phyloP scores from a whole-genome alignment of 2,329 filamentous ascomycete genomes.

The Colletotrichum eremochloae region DNA sequence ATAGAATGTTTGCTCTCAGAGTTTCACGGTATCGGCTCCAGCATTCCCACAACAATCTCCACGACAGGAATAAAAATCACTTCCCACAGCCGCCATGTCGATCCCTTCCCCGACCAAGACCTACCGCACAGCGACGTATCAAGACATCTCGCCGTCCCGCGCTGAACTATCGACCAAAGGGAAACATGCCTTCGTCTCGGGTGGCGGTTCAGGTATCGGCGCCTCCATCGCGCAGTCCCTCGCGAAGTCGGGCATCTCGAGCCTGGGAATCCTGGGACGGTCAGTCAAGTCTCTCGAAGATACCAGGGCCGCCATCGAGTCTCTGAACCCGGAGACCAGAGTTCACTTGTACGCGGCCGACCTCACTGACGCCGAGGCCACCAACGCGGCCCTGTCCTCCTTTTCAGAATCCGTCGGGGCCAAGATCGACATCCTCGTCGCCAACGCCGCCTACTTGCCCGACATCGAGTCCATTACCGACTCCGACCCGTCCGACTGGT shows the following conservation, averaged over 20 bases:
- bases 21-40: no score
- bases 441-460: conserved; percentile 47
- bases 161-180: conserved; percentile 48
- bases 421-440: conserved; percentile 47
- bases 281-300: conserved; percentile 44
- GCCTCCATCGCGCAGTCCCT: conserved; percentile 58
- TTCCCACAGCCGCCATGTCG: conserved; percentile 11
- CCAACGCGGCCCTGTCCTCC: conserved; percentile 21
- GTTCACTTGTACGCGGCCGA: conserved; percentile 42
- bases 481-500: conserved; percentile 45
- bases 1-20: background rate
- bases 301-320: conserved; percentile 44
- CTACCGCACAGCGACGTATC: conserved; percentile 44
- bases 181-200: conserved; percentile 66
- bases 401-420: conserved; percentile 14
- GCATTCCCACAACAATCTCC: background rate
- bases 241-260: conserved; percentile 58
- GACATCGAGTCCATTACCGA: conserved; percentile 40
- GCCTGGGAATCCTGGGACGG: conserved; percentile 62
- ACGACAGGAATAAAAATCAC: background rate
- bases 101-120: conserved; percentile 44
- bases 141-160: conserved; percentile 46
- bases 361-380: conserved; percentile 37
- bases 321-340: conserved; percentile 41
- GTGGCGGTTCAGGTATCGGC: conserved; percentile 66